Percentiles rank a stretch among this genome's conserved stretches.
phyloP scores from a whole-genome alignment of 805 yeast species.

The Starmerella sp. region DNA sequence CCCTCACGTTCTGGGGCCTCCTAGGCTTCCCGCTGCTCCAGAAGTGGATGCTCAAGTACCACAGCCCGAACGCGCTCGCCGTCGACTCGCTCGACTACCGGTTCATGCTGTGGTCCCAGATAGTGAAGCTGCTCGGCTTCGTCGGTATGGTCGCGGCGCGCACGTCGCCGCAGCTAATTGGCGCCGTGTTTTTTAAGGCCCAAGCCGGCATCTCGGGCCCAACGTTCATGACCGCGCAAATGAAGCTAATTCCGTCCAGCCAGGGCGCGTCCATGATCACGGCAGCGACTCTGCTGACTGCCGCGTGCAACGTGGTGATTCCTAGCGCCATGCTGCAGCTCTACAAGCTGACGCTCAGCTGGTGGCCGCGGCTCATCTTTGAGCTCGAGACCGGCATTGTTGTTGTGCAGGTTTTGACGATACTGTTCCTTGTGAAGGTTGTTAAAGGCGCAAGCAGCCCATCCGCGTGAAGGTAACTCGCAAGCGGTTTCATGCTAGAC shows the following conservation, averaged over 20 bases:
- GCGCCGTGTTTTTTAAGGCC: neutral
- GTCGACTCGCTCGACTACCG: neutral
- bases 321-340: neutral
- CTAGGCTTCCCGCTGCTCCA: neutral
- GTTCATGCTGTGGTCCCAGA: neutral
- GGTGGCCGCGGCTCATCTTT: neutral
- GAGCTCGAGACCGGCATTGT: neutral
- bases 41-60: neutral
- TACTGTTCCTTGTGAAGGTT: neutral
- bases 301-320: neutral
- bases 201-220: neutral
- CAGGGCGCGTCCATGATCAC: neutral
- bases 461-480: too few species aligned
- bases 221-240: neutral
- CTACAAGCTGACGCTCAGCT: neutral
- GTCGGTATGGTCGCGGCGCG: neutral
- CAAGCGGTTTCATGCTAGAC: too few species aligned
- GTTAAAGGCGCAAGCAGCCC: neutral
- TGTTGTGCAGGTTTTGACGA: neutral
- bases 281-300: neutral
- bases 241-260: neutral
- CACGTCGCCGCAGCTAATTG: neutral
- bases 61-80: neutral
- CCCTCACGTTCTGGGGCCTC: neutral
- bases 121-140: neutral